A percentile compares a stretch with the other conserved stretches of the same genome.
Evolutionary conservation across 2,329 filamentous ascomycete genomes (phyloP).

Genomic region (Diaporthe vaccinii): DNA sequence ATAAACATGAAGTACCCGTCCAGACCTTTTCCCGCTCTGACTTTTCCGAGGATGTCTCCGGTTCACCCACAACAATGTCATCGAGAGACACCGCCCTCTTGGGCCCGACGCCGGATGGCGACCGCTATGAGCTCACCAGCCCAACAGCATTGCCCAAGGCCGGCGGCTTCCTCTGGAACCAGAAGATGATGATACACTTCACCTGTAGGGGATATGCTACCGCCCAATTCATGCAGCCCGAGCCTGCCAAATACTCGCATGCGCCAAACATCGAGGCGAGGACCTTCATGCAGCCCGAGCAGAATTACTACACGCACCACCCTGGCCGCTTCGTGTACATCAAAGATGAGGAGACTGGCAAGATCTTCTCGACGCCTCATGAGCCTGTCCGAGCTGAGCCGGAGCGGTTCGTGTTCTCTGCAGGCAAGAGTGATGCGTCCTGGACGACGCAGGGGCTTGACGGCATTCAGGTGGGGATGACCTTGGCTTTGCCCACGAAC

Average conservation of each 20-base stretch:
- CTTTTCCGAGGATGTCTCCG: background rate
- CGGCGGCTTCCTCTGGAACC: constrained; percentile 70
- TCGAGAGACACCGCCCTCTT: constrained; percentile 19
- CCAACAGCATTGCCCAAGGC: constrained; percentile 70
- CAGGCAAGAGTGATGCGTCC: constrained; percentile 66
- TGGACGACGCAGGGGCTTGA: constrained; percentile 64
- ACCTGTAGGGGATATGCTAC: constrained; percentile 71
- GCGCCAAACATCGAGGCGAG: constrained; percentile 69
- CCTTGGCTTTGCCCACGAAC: constrained; percentile 63
- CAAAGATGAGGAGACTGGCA: constrained; percentile 65
- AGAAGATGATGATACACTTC: constrained; percentile 72
- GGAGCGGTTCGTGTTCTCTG: constrained; percentile 66
- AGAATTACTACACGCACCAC: constrained; percentile 71
- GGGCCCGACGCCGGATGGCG: constrained; percentile 60
- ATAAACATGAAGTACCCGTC: background rate
- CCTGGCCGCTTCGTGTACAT: constrained; percentile 71
- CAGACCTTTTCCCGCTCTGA: background rate
- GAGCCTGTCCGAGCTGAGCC: constrained; percentile 65
- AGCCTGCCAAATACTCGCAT: constrained; percentile 71
- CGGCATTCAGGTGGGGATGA: constrained; percentile 66
- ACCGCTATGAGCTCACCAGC: constrained; percentile 67
- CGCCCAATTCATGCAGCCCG: constrained; percentile 72
- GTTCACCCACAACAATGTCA: constrained; percentile 16
- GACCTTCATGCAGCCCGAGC: constrained; percentile 73
- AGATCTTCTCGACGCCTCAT: constrained; percentile 68